Percentiles rank a stretch among this genome's conserved stretches.
These are phyloP conservation scores for Senna siamea DNA, from an alignment of 306 rosid species.

Conservation along the genomic window DNA sequence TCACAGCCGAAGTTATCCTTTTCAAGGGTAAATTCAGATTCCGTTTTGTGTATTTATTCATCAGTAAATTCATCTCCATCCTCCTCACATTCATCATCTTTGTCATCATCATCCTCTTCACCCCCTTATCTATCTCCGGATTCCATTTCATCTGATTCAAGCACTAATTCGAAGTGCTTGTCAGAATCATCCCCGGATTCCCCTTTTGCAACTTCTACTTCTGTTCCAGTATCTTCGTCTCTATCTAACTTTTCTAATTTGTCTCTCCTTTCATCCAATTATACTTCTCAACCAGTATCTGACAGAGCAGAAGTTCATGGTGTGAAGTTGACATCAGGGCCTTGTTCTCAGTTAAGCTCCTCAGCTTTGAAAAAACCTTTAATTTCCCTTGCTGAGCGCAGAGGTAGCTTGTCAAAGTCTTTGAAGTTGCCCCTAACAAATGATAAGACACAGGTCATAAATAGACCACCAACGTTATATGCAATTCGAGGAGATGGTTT, in stretches of 20 bases:
- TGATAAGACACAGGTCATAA: constrained; percentile 49
- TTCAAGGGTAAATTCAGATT: constrained; percentile 85
- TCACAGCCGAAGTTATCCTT: constrained; percentile 67
- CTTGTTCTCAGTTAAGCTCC: constrained; percentile 50
- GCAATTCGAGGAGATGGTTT: constrained; percentile 43
- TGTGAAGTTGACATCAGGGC: constrained; percentile 44
- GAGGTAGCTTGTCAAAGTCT: constrained; percentile 80
- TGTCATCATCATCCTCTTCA: constrained; percentile 53
- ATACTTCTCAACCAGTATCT: constrained; percentile 49
- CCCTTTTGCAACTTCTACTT: constrained; percentile 54
- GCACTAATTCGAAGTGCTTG: constrained; percentile 60
- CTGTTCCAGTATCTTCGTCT: constrained; percentile 54
- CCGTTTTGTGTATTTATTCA: constrained; percentile 66
- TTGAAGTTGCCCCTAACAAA: constrained; percentile 70
- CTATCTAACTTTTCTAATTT: constrained; percentile 57
- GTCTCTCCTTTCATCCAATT: constrained; percentile 54
- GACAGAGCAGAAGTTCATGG: constrained; percentile 49
- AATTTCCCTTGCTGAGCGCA: constrained; percentile 83
- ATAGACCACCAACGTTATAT: constrained; percentile 44
- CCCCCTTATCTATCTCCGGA: constrained; percentile 79
- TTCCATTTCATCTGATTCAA: constrained; percentile 79
- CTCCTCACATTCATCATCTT: constrained; percentile 42
- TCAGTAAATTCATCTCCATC: constrained; percentile 65
- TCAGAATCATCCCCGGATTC: constrained; percentile 78
- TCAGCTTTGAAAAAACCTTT: constrained; percentile 61